Base-by-base conservation (phyloP, 352 stramenopile genomes). In the Phytopythium kandeliae region DNA sequence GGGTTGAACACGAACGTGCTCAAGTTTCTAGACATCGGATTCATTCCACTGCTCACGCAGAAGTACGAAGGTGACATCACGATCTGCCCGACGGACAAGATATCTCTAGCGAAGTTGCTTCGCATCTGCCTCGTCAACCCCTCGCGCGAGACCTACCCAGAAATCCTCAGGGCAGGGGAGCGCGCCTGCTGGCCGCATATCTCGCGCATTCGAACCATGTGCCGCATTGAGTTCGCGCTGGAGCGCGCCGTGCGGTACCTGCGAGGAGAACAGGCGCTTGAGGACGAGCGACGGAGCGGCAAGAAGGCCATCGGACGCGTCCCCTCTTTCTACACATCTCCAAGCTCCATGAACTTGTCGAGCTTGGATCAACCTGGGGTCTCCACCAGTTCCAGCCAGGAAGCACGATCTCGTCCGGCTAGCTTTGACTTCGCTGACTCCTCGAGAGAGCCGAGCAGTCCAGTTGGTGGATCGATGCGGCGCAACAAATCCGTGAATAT, bases 41-140 rank as follows among this genome's bases (percentile, higher is more conserved):
- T 95, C 33, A 74, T 95, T 49, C 84, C 84, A 26, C 36, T 95
- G 36, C 65, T 95, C 40, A 95, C 84, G 13, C 78, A 95, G 68
- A 97, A 98, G 60, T 99, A 99, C 62, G 95, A 98, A 78, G 97
- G 97, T 16, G 97, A 99, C 70, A 97, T 99, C 44, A 99, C 96
- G 11, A 92, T 99, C 41, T 97, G 95, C 43, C 96, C 96, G 55
- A 87, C 87, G 3, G 85, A 92, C 46, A 82, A 98, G 67, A 79
- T 97, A 41, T 78, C 81, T 15, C 58, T 97, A 9, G 68, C 79
- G 13, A 83, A 74, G 16, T 82, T 92, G 44, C 67, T 95, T 35
- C 66, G 66, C 21, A 96, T 82, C 43, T 72, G 92, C 36, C 65
- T 97, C 30, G 69, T 54, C 21, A 97, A 97, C 44, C 88, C 91